Evolutionary conservation across 2,329 filamentous ascomycete species (phyloP).

Genomic region (Leptosphaerulina australis): DNA sequence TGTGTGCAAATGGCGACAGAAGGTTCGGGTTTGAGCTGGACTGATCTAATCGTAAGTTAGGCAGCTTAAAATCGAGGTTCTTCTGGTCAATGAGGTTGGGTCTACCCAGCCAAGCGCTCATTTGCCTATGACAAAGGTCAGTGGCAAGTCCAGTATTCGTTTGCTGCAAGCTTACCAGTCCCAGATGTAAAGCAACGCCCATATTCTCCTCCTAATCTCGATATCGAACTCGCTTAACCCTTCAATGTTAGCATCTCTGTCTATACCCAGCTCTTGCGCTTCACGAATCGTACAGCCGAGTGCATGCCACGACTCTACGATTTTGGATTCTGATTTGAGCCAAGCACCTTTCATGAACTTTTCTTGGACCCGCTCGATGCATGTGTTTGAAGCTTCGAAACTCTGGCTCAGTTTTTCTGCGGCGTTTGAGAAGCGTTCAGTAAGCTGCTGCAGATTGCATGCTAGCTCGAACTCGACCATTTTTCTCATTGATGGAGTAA

Average conservation of each 20-base stretch:
- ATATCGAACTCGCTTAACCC: conserved; percentile 54
- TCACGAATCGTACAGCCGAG: conserved; percentile 54
- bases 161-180: conserved; percentile 50
- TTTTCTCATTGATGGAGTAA: conserved; percentile 46
- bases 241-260: conserved; percentile 48
- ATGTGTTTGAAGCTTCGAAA: conserved; percentile 53
- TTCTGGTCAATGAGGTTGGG: conserved; percentile 54
- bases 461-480: conserved; percentile 56
- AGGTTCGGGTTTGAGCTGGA: conserved; percentile 43
- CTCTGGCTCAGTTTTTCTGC: conserved; percentile 53
- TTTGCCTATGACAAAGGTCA: conserved; percentile 39
- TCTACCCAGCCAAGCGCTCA: conserved; percentile 53
- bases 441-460: conserved; percentile 48
- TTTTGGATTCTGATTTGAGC: conserved; percentile 56
- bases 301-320: conserved; percentile 58
- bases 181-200: conserved; percentile 56
- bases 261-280: conserved; percentile 57
- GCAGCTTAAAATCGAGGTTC: conserved; percentile 49
- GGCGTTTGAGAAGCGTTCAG: conserved; percentile 51
- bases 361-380: conserved; percentile 57
- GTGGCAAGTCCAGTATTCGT: background rate
- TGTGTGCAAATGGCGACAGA: conserved; percentile 54
- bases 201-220: conserved; percentile 56
- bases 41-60: conserved; percentile 50
- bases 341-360: conserved; percentile 56